These are phyloP conservation scores for Cutaneotrichosporon arboriforme DNA, from an alignment of 1,284 basidiomycete genomes.

Conservation along the genomic window DNA sequence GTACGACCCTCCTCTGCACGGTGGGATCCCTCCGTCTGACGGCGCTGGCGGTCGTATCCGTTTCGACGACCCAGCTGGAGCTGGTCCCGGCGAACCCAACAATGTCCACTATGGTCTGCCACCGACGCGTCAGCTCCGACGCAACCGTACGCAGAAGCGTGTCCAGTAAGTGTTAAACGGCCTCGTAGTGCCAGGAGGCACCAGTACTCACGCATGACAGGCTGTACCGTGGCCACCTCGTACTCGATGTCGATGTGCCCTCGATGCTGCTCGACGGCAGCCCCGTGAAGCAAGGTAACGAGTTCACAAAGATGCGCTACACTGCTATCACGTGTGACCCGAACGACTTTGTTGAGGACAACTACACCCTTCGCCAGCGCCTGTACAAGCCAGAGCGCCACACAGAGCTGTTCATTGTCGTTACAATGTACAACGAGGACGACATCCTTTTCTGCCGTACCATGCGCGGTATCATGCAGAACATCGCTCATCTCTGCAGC, in stretches of 20 bases:
- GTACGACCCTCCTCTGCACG: conserved; percentile 2
- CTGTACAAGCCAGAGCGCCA: conserved; percentile 73
- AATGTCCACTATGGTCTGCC: conserved; percentile 67
- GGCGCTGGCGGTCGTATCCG: neutral
- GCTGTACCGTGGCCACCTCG: conserved; percentile 85
- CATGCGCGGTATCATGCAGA: conserved; percentile 90
- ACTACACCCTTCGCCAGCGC: conserved; percentile 72
- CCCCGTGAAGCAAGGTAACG: conserved; percentile 66
- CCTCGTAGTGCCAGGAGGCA: neutral
- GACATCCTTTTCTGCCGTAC: conserved; percentile 73
- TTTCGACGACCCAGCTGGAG: conserved; percentile 15
- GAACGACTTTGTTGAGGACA: conserved; percentile 72
- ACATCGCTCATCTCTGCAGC: conserved; percentile 50
- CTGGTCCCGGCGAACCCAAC: conserved; percentile 32
- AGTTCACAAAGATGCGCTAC: conserved; percentile 93
- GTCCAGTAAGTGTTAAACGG: conserved; percentile 57
- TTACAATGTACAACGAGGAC: conserved; percentile 77
- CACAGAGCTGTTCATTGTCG: conserved; percentile 72
- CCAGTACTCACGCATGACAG: conserved; percentile 38
- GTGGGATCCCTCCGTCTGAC: too few relatives aligned
- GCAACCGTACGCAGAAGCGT: conserved; percentile 86
- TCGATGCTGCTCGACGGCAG: conserved; percentile 77
- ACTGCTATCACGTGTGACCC: conserved; percentile 90
- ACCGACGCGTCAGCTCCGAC: conserved; percentile 73
- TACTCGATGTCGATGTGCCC: conserved; percentile 79